Evolutionary conservation across 495 filamentous ascomycete species (phyloP).

Genomic region (Amphirosellinia nigrospora): DNA sequence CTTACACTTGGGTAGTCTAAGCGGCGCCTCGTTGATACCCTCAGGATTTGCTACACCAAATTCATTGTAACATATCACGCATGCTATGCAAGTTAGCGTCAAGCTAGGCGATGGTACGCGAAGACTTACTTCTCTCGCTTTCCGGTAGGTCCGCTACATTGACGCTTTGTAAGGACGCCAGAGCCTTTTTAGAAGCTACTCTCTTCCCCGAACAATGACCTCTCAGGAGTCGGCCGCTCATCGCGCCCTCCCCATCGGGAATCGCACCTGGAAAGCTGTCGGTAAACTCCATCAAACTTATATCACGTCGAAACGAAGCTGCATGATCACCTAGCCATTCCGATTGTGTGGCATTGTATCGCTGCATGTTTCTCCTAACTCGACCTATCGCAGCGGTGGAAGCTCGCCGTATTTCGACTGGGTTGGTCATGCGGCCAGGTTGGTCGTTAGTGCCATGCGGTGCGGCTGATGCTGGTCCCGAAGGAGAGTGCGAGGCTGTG

Average conservation of each 20-base stretch:
- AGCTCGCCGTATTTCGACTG: conserved; percentile 24
- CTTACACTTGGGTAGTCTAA: conserved; percentile 62
- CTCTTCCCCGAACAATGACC: conserved; percentile 48
- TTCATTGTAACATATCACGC: conserved; percentile 64
- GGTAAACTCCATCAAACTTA: conserved; percentile 24
- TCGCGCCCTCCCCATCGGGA: conserved; percentile 35
- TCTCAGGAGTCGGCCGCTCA: conserved; percentile 47
- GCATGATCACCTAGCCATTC: conserved; percentile 24
- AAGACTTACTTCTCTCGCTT: conserved; percentile 54
- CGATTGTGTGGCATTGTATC: conserved; percentile 23
- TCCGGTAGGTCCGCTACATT: conserved; percentile 49
- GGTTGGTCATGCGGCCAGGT: conserved; percentile 4
- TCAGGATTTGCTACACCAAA: conserved; percentile 59
- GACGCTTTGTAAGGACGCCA: conserved; percentile 53
- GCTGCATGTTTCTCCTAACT: conserved; percentile 16
- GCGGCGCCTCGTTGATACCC: conserved; percentile 55
- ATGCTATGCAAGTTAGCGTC: conserved; percentile 43
- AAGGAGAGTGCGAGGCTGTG: neutral
- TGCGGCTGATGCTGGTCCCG: conserved; percentile 11
- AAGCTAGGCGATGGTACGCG: neutral
- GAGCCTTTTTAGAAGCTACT: conserved; percentile 53
- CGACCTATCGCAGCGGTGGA: conserved; percentile 13
- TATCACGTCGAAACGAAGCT: conserved; percentile 19
- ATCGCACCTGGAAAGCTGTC: conserved; percentile 25
- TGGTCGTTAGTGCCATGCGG: conserved; percentile 16